Conservation (phyloP, 1,284 basidiomycete genomes). For the Rhodotorula sp. region DNA sequence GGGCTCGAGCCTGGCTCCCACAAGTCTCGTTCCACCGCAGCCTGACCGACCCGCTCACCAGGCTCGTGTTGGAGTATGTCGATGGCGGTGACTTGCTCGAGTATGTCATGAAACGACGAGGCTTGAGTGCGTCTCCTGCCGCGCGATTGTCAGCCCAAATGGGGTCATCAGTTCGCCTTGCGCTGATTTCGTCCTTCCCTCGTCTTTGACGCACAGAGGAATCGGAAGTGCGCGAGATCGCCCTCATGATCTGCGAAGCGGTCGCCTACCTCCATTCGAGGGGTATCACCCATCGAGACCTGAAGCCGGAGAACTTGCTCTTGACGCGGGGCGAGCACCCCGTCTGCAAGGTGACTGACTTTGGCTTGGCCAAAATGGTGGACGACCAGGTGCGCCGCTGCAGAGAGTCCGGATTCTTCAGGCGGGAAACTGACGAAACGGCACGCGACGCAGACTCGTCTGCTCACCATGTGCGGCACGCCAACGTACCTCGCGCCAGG, state of each 20-base stretch:
- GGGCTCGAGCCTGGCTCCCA: not conserved
- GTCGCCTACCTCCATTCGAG: constrained; percentile 64
- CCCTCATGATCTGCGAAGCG: constrained; percentile 70
- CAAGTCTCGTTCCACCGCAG: not conserved
- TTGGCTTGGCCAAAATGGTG: constrained; percentile 85
- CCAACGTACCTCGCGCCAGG: constrained; percentile 74
- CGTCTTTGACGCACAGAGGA: constrained; percentile 55
- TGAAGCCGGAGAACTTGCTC: constrained; percentile 87
- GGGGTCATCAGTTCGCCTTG: too few relatives aligned
- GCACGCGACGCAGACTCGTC: constrained; percentile 24
- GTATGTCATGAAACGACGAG: constrained; percentile 38
- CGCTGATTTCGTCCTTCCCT: not conserved
- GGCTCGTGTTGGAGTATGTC: constrained; percentile 75
- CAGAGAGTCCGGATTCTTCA: not conserved
- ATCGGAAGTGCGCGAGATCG: constrained; percentile 59
- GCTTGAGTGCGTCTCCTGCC: constrained; percentile 40
- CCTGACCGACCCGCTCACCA: constrained; percentile 43
- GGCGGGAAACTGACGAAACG: not conserved
- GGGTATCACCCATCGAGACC: constrained; percentile 80
- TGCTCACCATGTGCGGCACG: constrained; percentile 79
- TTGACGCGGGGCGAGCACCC: constrained; percentile 65
- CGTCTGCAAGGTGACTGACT: constrained; percentile 80
- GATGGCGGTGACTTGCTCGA: constrained; percentile 80
- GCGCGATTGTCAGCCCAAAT: not conserved
- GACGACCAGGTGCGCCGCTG: constrained; percentile 52